A percentile compares a stretch with the other conserved stretches of the same genome.
Conservation (phyloP, 352 stramenopile species). For the Globisporangium viniferum region DNA sequence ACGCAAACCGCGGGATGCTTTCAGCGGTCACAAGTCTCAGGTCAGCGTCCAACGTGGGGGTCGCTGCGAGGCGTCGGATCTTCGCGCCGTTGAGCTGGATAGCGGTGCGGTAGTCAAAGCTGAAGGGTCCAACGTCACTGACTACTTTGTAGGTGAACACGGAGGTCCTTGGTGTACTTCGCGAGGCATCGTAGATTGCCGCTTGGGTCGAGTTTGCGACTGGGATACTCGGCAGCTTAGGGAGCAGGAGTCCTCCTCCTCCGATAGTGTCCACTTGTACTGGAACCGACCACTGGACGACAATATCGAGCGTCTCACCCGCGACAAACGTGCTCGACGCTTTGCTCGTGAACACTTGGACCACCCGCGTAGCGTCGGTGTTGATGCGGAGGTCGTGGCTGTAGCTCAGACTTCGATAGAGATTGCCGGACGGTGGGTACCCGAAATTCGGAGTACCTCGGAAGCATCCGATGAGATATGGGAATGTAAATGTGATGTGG, state of each 20-base stretch:
- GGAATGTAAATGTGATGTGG: constrained; percentile 42
- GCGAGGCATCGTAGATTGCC: constrained; percentile 37
- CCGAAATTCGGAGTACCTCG: constrained; percentile 20
- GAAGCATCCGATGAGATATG: constrained; percentile 74
- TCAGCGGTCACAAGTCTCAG: constrained; percentile 35
- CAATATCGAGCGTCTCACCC: constrained; percentile 61
- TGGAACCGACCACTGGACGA: constrained; percentile 53
- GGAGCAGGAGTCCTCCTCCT: constrained; percentile 19
- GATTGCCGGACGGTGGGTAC: constrained; percentile 4
- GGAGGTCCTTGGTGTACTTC: constrained; percentile 33
- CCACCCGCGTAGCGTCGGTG: constrained; percentile 37
- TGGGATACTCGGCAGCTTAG: constrained; percentile 28
- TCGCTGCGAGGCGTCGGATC: constrained; percentile 38
- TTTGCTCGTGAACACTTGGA: constrained; percentile 65
- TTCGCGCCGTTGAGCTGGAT: constrained; percentile 51
- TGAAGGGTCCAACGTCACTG: constrained; percentile 30
- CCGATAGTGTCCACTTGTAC: constrained; percentile 32
- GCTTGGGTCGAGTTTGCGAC: constrained; percentile 32
- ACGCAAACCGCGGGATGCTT: constrained; percentile 33
- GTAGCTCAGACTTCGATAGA: constrained; percentile 62
- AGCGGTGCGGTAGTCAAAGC: constrained; percentile 32
- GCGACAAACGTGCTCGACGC: constrained; percentile 43
- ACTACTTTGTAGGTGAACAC: constrained; percentile 55
- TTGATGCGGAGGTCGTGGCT: constrained; percentile 44
- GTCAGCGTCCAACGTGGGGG: constrained; percentile 37